Evolutionary conservation across 2,329 filamentous ascomycete genomes (phyloP).

Genomic region (Aspergillus jensenii): DNA sequence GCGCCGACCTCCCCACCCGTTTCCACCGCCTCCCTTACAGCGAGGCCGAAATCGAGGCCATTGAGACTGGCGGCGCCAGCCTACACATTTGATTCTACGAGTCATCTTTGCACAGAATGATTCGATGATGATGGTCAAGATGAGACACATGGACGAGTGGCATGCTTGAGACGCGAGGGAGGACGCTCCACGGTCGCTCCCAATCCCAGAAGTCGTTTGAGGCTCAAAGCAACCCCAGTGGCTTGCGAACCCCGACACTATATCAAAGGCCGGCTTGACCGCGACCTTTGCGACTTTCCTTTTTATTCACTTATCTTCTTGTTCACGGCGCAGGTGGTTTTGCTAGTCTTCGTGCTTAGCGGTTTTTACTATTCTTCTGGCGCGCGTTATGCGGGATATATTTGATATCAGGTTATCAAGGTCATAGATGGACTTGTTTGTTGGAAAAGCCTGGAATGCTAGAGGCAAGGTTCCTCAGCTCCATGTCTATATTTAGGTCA

Average conservation of each 20-base stretch:
- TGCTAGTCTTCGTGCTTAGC: conserved; percentile 24
- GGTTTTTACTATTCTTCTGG: conserved; percentile 18
- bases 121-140: conserved; percentile 15
- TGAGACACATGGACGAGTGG: conserved; percentile 12
- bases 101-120: conserved; percentile 13
- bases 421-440: conserved; percentile 20
- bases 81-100: conserved; percentile 49
- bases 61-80: conserved; percentile 89
- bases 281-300: conserved; percentile 9
- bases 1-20: conserved; percentile 78
- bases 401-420: conserved; percentile 20
- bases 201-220: conserved; percentile 1
- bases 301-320: conserved; percentile 16
- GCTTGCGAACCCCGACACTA: conserved; percentile 8
- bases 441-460: conserved; percentile 17
- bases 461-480: conserved; percentile 7
- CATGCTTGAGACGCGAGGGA: conserved; percentile 5
- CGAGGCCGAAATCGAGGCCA: conserved; percentile 85
- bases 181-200: conserved; percentile 2
- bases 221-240: conserved; percentile 5
- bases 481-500: background rate
- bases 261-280: conserved; percentile 6
- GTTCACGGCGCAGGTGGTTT: conserved; percentile 36
- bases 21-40: conserved; percentile 77
- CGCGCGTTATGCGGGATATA: conserved; percentile 17